Conservation (phyloP, 2,329 filamentous ascomycete species). For the Talaromyces sp. region DNA sequence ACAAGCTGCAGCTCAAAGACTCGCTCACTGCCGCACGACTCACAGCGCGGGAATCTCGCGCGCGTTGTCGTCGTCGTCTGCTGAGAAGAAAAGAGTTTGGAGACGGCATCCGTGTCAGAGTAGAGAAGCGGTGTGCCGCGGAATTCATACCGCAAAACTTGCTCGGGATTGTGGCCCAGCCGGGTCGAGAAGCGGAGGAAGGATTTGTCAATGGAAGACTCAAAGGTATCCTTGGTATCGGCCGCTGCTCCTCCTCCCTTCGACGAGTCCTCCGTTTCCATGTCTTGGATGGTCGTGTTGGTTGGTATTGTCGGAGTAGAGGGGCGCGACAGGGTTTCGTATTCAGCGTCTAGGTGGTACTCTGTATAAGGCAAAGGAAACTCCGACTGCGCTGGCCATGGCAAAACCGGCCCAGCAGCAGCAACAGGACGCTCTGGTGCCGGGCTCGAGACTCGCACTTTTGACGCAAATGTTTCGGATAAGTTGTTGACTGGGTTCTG, state of each 20-base stretch:
- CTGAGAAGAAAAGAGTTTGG: slow-evolving; percentile 49
- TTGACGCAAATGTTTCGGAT: slow-evolving; percentile 70
- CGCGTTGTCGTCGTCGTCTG: slow-evolving; percentile 11
- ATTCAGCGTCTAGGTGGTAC: slow-evolving; percentile 84
- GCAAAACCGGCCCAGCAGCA: slow-evolving; percentile 49
- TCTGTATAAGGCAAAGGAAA: slow-evolving; percentile 68
- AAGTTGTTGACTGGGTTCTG: slow-evolving; percentile 53
- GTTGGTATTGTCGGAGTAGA: slow-evolving; percentile 46
- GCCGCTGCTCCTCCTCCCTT: slow-evolving; percentile 22
- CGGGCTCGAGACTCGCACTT: slow-evolving; percentile 50
- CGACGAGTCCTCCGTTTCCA: slow-evolving; percentile 27
- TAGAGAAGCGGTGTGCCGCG: slow-evolving; percentile 71
- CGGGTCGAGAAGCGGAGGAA: slow-evolving; percentile 79
- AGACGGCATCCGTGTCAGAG: slow-evolving; percentile 68
- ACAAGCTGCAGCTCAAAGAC: slow-evolving; percentile 90
- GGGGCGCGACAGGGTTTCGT: slow-evolving; percentile 67
- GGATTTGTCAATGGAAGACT: slow-evolving; percentile 66
- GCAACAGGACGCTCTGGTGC: slow-evolving; percentile 27
- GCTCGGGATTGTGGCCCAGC: slow-evolving; percentile 73
- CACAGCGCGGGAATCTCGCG: slow-evolving; percentile 61
- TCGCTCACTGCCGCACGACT: slow-evolving; percentile 66
- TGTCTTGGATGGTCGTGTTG: slow-evolving; percentile 40
- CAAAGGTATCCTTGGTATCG: slow-evolving; percentile 65
- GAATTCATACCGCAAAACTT: slow-evolving; percentile 77
- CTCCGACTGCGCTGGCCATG: slow-evolving; percentile 66